Base-by-base conservation (phyloP, 768 basidiomycete species). In the Phaffia tasmanica region DNA sequence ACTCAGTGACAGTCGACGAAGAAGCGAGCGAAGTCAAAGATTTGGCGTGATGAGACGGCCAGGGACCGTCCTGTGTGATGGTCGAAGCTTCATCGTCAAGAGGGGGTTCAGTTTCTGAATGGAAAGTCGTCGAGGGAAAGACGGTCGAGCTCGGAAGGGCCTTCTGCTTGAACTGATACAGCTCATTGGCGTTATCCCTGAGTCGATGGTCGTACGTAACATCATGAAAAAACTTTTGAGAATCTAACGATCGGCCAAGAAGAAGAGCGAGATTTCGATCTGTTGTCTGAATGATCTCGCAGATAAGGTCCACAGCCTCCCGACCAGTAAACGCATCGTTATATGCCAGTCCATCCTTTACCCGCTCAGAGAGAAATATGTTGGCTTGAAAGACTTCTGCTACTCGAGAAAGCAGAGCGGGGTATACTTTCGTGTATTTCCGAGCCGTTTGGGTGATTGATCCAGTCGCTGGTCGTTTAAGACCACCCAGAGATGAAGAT, bases 161-260 rank as follows among this genome's bases (percentile, higher is more conserved):
- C 46, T 63, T 63, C 35, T 63, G 29, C 53, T 85, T 81, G 77
- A 99, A 98, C 74, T 94, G 92, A 77, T 97, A 99, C 35, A 99
- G 77, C 77, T 99, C 95, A 69, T 82, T 81, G 0, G 85, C 79
- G 72, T 85, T 90, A 77, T 98, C 95, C 60, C 95, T 80, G 65
- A 99, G 75, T 18, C 94, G 86, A 75, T 99, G 95, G 73, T 97
- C 94, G 74, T 98, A 99, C 11, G 95, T 97, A 71, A 99, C 95
- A 73, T 98, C 95, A 74, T 99, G 95, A 75, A 99, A 98, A 78
- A 91, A 98, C 78, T 98, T 98, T 76, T 98, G 95, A 11, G 93
- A 87, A 73, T 98, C 95, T 62, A 99, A 80, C 2, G 95, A 92
- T 51, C 95, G 83, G 6, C 95, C 95, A n/a, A 98, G 82, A 2